Conservation (phyloP, 2,329 filamentous ascomycete species). For the Colletotrichum costaricense region DNA sequence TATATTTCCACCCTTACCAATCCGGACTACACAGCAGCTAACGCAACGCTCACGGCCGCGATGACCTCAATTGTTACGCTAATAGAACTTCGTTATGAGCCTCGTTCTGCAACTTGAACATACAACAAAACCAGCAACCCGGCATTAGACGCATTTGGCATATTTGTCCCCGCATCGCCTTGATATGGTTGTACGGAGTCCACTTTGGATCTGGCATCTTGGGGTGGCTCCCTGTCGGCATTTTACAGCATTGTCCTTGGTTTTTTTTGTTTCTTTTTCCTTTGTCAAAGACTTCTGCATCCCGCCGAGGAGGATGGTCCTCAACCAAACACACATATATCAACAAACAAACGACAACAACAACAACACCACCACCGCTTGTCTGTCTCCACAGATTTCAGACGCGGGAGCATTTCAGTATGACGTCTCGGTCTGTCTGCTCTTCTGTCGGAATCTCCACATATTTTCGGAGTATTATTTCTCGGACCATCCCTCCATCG, state of each 20-base stretch:
- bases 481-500: constrained; percentile 13
- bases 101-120: constrained; percentile 34
- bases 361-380: neutral
- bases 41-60: constrained; percentile 34
- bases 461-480: constrained; percentile 26
- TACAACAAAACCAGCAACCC: constrained; percentile 31
- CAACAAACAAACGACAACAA: constrained; percentile 14
- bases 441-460: constrained; percentile 21
- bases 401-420: constrained; percentile 33
- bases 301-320: constrained; percentile 21
- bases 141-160: constrained; percentile 43
- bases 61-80: constrained; percentile 30
- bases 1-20: constrained; percentile 26
- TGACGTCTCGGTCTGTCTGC: constrained; percentile 22
- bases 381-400: constrained; percentile 19
- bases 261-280: constrained; percentile 37
- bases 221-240: constrained; percentile 35
- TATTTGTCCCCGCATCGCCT: constrained; percentile 39
- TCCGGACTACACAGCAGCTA: constrained; percentile 27
- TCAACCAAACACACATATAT: too few species aligned
- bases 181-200: constrained; percentile 39
- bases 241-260: constrained; percentile 36
- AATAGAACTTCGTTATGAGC: constrained; percentile 34
- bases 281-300: constrained; percentile 34
- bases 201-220: constrained; percentile 42